Base-by-base conservation (phyloP, 108 stramenopile genomes). In the Craspedostauros australis region DNA sequence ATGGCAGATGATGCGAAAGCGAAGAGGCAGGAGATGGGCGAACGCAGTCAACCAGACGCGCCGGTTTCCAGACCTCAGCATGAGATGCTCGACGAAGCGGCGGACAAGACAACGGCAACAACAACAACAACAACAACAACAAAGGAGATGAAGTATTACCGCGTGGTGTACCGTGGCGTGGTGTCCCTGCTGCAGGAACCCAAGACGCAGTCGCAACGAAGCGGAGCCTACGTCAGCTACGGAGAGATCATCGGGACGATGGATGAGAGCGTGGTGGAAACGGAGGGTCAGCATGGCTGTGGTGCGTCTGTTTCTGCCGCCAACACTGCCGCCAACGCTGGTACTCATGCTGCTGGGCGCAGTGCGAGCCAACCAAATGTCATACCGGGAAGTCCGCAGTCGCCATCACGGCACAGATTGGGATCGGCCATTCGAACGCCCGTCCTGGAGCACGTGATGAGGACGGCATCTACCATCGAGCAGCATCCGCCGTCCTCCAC, bases 201-300 rank as follows among this genome's bases (percentile, higher is more conserved):
- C 18, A 70, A 65, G 9, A 23, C 20, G 7, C 4, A 19, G 4
- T 45, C 50, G 3, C 50, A 25, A 20, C 48, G 66, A 31, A 71
- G 65, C 57, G 82, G 82, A 16, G 59, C 53, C 4, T 80, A 84
- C 50, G 51, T 91, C 0, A 58, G 78, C 20, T 86, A 86, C 50
- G 88, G 88, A 18, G 88, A 91, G 64, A 79, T 83, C 18, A 63
- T 83, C 27, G 68, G 44, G 14, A 66, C 50, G 22, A 37, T 33
- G n/a, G 54, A 42, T 34, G 46, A 49, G 33, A 24, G 46, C 9
- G n/a, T 46, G 7, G 39, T 32, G 28, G 62, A 63, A 16, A 33
- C 45, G 9, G 47, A 44, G 22, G 36, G 38, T 52, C 15, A n/a
- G n/a, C n/a, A n/a, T n/a, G n/a, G n/a, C n/a, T n/a, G n/a, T n/a